Evolutionary conservation across 2,329 filamentous ascomycete genomes (phyloP).

Genomic region (Ambrosiella xylebori): DNA sequence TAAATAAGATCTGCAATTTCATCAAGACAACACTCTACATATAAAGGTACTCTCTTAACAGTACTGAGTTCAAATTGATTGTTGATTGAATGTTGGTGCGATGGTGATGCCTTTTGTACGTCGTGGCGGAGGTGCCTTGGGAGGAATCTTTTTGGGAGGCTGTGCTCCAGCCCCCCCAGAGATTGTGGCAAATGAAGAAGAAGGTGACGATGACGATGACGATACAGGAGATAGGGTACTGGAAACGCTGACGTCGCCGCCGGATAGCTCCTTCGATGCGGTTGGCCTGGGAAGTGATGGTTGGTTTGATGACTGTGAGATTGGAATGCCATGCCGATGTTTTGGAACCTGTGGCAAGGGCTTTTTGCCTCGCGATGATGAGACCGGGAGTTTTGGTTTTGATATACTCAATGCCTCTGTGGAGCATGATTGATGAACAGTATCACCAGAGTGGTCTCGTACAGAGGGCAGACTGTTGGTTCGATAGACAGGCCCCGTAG

Average conservation of each 20-base stretch:
- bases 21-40: too few species aligned
- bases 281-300: slow-evolving; percentile 15
- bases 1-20: too few species aligned
- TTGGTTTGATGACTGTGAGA: slow-evolving; percentile 17
- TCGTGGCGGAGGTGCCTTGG: slow-evolving; percentile 30
- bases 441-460: too few species aligned
- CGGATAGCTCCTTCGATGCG: not conserved
- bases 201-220: not conserved
- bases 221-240: too few species aligned
- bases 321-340: slow-evolving; percentile 36
- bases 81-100: too few species aligned
- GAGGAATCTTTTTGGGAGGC: slow-evolving; percentile 24
- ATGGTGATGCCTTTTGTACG: slow-evolving; percentile 14
- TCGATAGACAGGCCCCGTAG: slow-evolving; percentile 3
- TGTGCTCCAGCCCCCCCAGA: not conserved
- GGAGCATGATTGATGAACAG: too few species aligned
- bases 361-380: slow-evolving; percentile 23
- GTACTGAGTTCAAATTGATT: too few species aligned
- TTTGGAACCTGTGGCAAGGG: slow-evolving; percentile 37
- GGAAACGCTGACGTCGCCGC: not conserved
- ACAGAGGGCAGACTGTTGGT: not conserved
- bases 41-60: too few species aligned
- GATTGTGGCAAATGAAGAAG: not conserved
- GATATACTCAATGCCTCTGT: not conserved
- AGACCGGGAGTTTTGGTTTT: not conserved